Conservation (phyloP, 2,329 filamentous ascomycete genomes). For the Colletotrichum sp. region DNA sequence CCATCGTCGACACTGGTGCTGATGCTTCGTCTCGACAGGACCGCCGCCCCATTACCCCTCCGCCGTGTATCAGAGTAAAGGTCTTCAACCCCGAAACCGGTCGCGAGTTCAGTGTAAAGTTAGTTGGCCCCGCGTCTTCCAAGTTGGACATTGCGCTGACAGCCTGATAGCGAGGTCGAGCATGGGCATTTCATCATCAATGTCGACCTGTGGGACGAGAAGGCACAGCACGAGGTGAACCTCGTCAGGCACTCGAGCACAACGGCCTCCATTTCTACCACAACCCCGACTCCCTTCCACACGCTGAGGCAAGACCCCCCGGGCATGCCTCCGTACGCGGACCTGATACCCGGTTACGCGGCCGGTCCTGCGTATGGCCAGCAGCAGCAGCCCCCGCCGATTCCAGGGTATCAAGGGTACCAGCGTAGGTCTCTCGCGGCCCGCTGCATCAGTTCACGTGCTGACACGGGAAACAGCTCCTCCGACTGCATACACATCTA, state of each 20-base stretch:
- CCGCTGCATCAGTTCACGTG: neutral
- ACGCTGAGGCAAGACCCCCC: conserved; percentile 30
- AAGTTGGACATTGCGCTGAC: conserved; percentile 20
- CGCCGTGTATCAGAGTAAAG: conserved; percentile 85
- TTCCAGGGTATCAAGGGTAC: conserved; percentile 1
- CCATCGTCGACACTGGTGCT: conserved; percentile 24
- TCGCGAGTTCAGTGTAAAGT: conserved; percentile 86
- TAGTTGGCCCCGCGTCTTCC: conserved; percentile 36
- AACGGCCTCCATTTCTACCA: conserved; percentile 80
- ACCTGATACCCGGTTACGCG: conserved; percentile 5
- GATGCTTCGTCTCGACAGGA: conserved; percentile 63
- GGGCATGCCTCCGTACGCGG: conserved; percentile 24
- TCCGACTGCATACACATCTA: neutral
- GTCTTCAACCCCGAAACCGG: conserved; percentile 77
- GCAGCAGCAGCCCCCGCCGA: neutral
- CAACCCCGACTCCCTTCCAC: conserved; percentile 75
- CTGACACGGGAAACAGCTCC: neutral
- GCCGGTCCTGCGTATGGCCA: conserved; percentile 8
- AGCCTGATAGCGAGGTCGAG: conserved; percentile 60
- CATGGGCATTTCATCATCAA: conserved; percentile 62
- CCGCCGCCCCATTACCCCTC: conserved; percentile 92
- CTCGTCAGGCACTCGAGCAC: conserved; percentile 68
- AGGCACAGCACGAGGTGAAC: conserved; percentile 68
- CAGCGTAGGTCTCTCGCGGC: neutral
- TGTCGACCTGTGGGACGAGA: conserved; percentile 72